Evolutionary conservation across 1,284 basidiomycete species (phyloP), one percentile per base, ranked within the genome.

Genomic region (Gastroboletus turbinatus): DNA sequence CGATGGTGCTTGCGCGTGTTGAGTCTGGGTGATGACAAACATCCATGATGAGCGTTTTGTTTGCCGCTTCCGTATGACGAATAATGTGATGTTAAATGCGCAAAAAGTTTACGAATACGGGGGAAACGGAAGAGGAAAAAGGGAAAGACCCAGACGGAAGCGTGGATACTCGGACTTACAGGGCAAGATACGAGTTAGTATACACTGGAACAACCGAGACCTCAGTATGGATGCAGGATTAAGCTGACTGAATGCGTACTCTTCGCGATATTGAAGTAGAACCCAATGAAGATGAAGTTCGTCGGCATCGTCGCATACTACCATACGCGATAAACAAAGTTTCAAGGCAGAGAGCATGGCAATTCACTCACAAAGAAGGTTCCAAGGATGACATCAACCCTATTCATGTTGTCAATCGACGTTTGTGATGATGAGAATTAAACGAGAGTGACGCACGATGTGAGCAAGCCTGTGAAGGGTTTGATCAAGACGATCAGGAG

Each of bases 241-340:
- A 11, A 38, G 30, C 13, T 9, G 27, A 45, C 16, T 4, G 29
- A 45, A 39, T 78, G 53, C 42, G 55, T 59, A 83, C 82, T 57
- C 69, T 82, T 83, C 62, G 79, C 78, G 29, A 82, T 66, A 16
- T 78, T 70, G 21, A 82, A 70, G 58, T 82, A 81, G 60, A 82
- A 78, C 67, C 77, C 77, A 23, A 82, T 61, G 67, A 80, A 82
- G 47, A 82, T 72, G 56, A 81, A 76, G 60, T 80, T 81, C 38
- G 69, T 59, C 0, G 80, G 79, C 79, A 82, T 82, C 4, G 71
- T 66, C 29, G 71, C 69, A 55, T 79, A 82, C 72, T 73, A 50
- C 8, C n/a, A 35, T 11, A 27, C 16, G 13, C n/a, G 13, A 46
- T 50, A n/a, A 51, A 33, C 2, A 19, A 40, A 5, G 17, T 42